Percentiles rank a stretch among this genome's conserved stretches.
phyloP scores from a whole-genome alignment of 179 eudicot genomes.

The Pouteria campechiana region DNA sequence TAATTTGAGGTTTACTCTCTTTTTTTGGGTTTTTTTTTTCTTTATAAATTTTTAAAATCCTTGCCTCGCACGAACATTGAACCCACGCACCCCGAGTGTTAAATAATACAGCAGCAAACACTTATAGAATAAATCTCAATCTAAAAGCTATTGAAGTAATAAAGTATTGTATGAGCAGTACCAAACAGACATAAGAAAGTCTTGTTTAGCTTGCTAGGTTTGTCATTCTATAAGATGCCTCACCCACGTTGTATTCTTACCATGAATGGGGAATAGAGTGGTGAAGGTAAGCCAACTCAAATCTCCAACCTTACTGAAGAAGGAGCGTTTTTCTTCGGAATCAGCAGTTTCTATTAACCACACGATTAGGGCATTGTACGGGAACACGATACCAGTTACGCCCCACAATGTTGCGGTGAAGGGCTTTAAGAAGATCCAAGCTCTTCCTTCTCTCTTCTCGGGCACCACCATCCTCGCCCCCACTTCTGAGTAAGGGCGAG shows the following conservation, averaged over 20 bases:
- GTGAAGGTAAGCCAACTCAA: slow-evolving; percentile 21
- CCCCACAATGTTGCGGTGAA: slow-evolving; percentile 26
- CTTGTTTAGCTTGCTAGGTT: too few relatives aligned
- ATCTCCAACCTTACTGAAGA: slow-evolving; percentile 6
- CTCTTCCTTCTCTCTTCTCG: slow-evolving; percentile 6
- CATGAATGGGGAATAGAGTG: slow-evolving; percentile 24
- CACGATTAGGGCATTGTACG: slow-evolving; percentile 18
- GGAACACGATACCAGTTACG: slow-evolving; percentile 5
- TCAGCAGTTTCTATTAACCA: slow-evolving; percentile 26
- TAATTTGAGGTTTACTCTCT: too few relatives aligned
- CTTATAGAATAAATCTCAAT: background rate
- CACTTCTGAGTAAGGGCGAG: slow-evolving; percentile 20
- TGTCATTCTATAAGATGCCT: too few relatives aligned
- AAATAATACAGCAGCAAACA: too few relatives aligned
- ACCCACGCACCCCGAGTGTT: too few relatives aligned
- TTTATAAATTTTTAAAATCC: too few relatives aligned
- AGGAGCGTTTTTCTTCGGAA: slow-evolving; percentile 16
- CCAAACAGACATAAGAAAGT: background rate
- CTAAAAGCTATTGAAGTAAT: background rate
- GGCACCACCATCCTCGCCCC: slow-evolving; percentile 25
- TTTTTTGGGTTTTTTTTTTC: too few relatives aligned
- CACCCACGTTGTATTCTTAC: too few relatives aligned
- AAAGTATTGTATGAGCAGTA: too few relatives aligned
- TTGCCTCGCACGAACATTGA: too few relatives aligned
- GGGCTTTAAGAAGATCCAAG: slow-evolving; percentile 39